These are phyloP conservation scores for Capsicum pubescens DNA, from an alignment of 257 asterid genomes.

Conservation along the genomic window DNA sequence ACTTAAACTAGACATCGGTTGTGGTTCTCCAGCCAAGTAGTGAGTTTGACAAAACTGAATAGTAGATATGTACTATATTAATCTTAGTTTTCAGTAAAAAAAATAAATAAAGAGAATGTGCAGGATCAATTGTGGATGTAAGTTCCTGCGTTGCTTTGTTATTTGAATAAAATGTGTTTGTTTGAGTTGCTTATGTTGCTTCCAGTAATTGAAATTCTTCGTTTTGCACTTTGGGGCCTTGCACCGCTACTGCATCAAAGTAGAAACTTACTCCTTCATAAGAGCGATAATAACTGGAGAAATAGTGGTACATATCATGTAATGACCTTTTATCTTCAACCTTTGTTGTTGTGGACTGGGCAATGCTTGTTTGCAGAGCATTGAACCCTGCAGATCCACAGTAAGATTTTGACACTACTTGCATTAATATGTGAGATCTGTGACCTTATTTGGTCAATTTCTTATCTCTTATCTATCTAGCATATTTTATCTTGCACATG, in stretches of 20 bases:
- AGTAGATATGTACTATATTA: no score
- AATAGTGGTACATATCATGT: constrained; percentile 75
- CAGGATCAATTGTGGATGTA: no score
- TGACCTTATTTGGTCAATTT: constrained; percentile 86
- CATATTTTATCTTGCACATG: constrained; percentile 10
- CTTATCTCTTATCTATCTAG: constrained; percentile 33
- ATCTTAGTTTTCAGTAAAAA: no score
- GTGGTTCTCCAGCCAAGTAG: no score
- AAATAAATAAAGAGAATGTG: no score
- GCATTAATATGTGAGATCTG: constrained; percentile 83
- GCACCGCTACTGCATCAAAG: constrained; percentile 71
- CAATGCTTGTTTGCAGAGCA: constrained; percentile 42
- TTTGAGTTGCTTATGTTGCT: constrained; percentile 51
- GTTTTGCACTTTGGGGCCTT: constrained; percentile 89
- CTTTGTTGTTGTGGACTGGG: constrained; percentile 82
- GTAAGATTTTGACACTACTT: constrained; percentile 77
- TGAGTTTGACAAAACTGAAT: no score
- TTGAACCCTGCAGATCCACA: constrained; percentile 74
- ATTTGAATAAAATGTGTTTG: no score
- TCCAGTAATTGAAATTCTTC: constrained; percentile 73
- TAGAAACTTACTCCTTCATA: constrained; percentile 65
- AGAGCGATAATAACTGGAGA: constrained; percentile 78
- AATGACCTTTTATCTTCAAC: constrained; percentile 77
- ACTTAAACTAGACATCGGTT: no score
- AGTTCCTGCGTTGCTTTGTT: no score